phyloP scores from a whole-genome alignment of 805 yeast species.

The Vanderwaltozyma yarrowii region DNA sequence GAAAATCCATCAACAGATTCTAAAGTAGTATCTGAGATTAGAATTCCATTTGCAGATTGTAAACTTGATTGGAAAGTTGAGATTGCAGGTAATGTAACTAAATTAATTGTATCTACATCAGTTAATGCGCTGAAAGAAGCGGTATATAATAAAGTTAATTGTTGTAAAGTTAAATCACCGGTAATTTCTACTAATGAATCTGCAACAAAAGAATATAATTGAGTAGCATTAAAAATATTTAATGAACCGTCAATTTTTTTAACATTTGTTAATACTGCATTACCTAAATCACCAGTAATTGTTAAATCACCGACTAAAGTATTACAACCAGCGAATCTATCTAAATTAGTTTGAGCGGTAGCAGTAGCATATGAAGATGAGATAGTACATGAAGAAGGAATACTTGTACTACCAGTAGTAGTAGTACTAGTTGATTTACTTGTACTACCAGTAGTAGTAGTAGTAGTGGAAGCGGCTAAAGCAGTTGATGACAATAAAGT shows the following conservation, averaged over 20 bases:
- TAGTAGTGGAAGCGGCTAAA: too few relatives aligned
- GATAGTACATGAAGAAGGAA: slow-evolving; percentile 60
- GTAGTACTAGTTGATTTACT: too few relatives aligned
- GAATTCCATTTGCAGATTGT: slow-evolving; percentile 58
- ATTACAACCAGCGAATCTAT: slow-evolving; percentile 58
- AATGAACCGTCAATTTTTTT: slow-evolving; percentile 72
- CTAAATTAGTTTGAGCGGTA: slow-evolving; percentile 71
- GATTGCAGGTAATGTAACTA: slow-evolving; percentile 82
- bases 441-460: slow-evolving; percentile 6
- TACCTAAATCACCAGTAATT: slow-evolving; percentile 54
- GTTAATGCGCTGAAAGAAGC: slow-evolving; percentile 69
- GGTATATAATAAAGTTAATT: slow-evolving; percentile 55
- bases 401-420: slow-evolving; percentile 17
- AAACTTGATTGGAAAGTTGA: slow-evolving; percentile 58
- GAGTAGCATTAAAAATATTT: slow-evolving; percentile 52
- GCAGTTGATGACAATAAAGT: slow-evolving; percentile 1
- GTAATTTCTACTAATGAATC: slow-evolving; percentile 67
- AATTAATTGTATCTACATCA: slow-evolving; percentile 71
- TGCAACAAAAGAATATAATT: slow-evolving; percentile 59
- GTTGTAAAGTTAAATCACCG: slow-evolving; percentile 52
- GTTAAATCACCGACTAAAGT: slow-evolving; percentile 73
- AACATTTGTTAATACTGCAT: slow-evolving; percentile 64
- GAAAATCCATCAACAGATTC: slow-evolving; percentile 56
- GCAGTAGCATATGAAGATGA: slow-evolving; percentile 48
- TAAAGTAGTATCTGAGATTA: slow-evolving; percentile 65